Conservation (phyloP, 805 yeast species). For the Metschnikowia gruessii region DNA sequence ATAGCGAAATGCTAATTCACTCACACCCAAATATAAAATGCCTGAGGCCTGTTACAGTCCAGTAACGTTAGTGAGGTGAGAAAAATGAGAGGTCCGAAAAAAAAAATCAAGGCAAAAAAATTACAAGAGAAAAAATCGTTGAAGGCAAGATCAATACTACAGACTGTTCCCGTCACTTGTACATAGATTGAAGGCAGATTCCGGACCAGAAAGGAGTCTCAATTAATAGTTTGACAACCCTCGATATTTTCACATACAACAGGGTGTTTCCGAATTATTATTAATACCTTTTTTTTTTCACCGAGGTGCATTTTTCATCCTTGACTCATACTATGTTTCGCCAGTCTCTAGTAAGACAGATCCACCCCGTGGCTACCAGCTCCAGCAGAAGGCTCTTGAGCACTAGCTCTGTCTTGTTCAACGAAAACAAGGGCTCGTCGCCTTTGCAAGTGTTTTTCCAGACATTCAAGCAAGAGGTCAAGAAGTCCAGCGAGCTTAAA, state of each 20-base stretch:
- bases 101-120: not conserved
- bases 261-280: not conserved
- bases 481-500: conserved; percentile 83
- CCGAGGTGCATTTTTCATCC: not conserved
- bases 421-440: conserved; percentile 39
- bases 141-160: conserved; percentile 1
- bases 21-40: not conserved
- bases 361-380: conserved; percentile 6
- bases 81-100: not conserved
- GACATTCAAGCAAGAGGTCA: conserved; percentile 88
- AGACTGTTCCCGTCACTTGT: conserved; percentile 14
- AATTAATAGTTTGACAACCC: not conserved
- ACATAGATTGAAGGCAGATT: conserved; percentile 11
- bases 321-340: conserved; percentile 14
- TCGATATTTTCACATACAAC: not conserved
- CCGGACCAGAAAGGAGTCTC: not conserved
- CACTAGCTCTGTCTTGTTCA: conserved; percentile 10
- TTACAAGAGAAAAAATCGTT: conserved; percentile 2
- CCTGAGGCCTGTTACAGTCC: not conserved
- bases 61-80: not conserved
- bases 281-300: too few relatives aligned
- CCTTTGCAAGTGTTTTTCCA: conserved; percentile 93
- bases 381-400: conserved; percentile 12
- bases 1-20: too few relatives aligned
- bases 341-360: conserved; percentile 15